Evolutionary conservation across 805 yeast genomes (phyloP).

Genomic region (Wickerhamiella nectarea): DNA sequence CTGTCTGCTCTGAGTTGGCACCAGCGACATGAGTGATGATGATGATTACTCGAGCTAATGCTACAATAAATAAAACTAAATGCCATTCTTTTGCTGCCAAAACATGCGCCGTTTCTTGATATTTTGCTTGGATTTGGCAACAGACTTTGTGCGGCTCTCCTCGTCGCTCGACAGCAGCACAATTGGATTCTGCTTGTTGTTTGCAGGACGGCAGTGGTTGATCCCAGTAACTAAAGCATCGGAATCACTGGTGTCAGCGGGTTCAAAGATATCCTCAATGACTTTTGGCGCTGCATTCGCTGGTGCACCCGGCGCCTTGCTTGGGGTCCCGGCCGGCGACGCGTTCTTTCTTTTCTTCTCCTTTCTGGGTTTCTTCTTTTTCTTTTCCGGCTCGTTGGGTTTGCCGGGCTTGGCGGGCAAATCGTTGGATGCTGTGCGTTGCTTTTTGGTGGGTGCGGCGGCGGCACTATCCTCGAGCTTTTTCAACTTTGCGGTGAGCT

Average conservation of each 20-base stretch:
- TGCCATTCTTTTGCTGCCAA: conserved; percentile 5
- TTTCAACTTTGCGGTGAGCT: background rate
- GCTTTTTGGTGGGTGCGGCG: background rate
- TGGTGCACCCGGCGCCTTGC: background rate
- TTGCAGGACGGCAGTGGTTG: background rate
- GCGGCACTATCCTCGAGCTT: too few relatives aligned
- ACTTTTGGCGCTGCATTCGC: background rate
- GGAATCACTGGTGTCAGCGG: background rate
- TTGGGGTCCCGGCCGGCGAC: background rate
- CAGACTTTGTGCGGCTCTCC: conserved; percentile 6
- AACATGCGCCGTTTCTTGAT: background rate
- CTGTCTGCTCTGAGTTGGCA: background rate
- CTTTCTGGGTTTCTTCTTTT: background rate
- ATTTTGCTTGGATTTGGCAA: background rate
- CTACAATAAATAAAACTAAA: conserved; percentile 2
- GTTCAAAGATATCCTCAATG: background rate
- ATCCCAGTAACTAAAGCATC: background rate
- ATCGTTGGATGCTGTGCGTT: background rate
- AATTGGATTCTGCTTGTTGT: background rate
- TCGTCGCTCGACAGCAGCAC: background rate
- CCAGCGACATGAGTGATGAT: conserved; percentile 6
- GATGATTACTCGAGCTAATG: background rate
- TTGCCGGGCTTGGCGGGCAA: background rate
- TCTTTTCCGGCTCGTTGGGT: background rate
- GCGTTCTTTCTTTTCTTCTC: background rate